Base-by-base conservation (phyloP, 305 asterid genomes). In the Withania somnifera region DNA sequence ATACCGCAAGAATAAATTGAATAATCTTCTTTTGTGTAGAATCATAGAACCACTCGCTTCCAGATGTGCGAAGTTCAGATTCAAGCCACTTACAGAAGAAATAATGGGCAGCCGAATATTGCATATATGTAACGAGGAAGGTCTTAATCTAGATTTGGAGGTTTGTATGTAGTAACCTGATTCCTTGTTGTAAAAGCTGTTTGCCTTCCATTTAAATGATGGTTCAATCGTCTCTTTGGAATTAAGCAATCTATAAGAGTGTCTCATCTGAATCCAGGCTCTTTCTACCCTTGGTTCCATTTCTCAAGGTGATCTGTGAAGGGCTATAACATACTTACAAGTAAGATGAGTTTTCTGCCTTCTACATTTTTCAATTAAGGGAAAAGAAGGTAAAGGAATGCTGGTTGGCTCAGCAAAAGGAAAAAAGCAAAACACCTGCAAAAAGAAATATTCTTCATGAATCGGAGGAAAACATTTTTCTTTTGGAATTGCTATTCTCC, bases 31-130 rank as follows among this genome's bases (percentile, higher is more conserved):
- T 32, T 80, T 83, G 22, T 82, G 66, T 87, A 94, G 97, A 88
- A 94, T 95, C 76, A 92, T 96, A 60, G 98, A 93, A 86, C 98
- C 98, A 53, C 98, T 93, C 73, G 97, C 97, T 78, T 95, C 99
- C 82, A 92, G 99, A 90, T 95, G 98, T 88, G 98, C 98, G 1
- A 95, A 95, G 85, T 96, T 94, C 87, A 90, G 99, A 84, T 94
- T 96, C 90, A 93, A 94, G 89, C 95, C 98, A 79, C 97, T 94
- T 45, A 90, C 97, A 6, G 97, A 94, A 88, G 95, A 93, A 24
- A 88, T 94, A 83, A 94, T 93, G 99, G 88, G 87, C 77, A 89
- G 75, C 83, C 95, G 98, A 71, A 90, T 95, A 69, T 81, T 89
- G 77, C 91, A 92, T 84, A 93, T 93, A 77, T 95, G 98, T 94